Conservation (phyloP, 306 rosid genomes). For the Morella rubra region DNA sequence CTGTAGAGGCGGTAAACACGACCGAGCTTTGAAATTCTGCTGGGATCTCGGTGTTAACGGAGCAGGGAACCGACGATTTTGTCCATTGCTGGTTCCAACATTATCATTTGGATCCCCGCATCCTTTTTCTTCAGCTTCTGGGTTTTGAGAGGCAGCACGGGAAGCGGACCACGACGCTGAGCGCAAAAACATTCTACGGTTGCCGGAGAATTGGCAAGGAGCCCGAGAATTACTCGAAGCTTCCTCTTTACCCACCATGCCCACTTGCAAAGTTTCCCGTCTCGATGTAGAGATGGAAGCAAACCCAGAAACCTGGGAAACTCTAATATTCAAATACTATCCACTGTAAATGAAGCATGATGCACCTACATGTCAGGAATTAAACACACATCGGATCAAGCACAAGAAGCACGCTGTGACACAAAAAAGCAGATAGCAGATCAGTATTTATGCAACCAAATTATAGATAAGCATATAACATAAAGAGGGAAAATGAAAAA, state of each 20-base stretch:
- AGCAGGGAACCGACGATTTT: constrained; percentile 61
- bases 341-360: constrained; percentile 22
- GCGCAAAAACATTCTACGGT: constrained; percentile 79
- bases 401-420: constrained; percentile 32
- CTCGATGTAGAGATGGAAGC: constrained; percentile 5
- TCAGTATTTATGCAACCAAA: neutral
- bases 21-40: constrained; percentile 81
- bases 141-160: constrained; percentile 49
- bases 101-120: constrained; percentile 55
- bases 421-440: neutral
- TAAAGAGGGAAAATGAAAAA: neutral
- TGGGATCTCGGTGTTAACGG: constrained; percentile 93
- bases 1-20: constrained; percentile 85
- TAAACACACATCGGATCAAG: constrained; percentile 43
- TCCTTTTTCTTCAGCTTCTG: constrained; percentile 43
- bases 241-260: constrained; percentile 89
- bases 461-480: neutral
- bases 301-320: constrained; percentile 24
- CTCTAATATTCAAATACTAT: constrained; percentile 22
- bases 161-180: constrained; percentile 93
- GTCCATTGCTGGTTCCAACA: constrained; percentile 37
- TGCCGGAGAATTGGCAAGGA: constrained; percentile 50
- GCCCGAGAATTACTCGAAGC: constrained; percentile 41
- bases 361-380: constrained; percentile 30
- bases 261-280: constrained; percentile 25